A percentile compares a stretch with the other conserved stretches of the same genome.
These are phyloP conservation scores for Leptographium flavum DNA, from an alignment of 2,329 filamentous ascomycete species.

Conservation along the genomic window DNA sequence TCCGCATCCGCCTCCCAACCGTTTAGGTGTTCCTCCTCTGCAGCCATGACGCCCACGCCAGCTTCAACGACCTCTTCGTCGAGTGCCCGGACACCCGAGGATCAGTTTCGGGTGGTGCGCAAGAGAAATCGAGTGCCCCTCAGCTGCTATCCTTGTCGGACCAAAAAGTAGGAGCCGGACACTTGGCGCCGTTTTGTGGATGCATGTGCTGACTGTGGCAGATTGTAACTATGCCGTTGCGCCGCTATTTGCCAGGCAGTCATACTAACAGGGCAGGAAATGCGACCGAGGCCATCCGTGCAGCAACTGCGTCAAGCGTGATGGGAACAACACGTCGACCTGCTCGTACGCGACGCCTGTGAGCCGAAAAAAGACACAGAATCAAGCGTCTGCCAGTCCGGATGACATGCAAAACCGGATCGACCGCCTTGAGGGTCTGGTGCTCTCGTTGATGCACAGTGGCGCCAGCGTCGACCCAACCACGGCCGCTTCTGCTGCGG, in stretches of 20 bases:
- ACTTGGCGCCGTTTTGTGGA: background rate
- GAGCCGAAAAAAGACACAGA: slow-evolving; percentile 59
- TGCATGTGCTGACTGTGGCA: background rate
- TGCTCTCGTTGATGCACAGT: slow-evolving; percentile 87
- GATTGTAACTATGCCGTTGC: slow-evolving; percentile 7
- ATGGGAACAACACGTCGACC: slow-evolving; percentile 63
- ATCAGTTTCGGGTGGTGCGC: slow-evolving; percentile 74
- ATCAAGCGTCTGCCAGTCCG: slow-evolving; percentile 46
- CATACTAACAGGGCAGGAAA: slow-evolving; percentile 41
- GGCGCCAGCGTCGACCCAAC: slow-evolving; percentile 38
- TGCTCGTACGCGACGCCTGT: slow-evolving; percentile 71
- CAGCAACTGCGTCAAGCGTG: slow-evolving; percentile 87
- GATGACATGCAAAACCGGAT: slow-evolving; percentile 99
- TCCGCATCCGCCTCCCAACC: background rate
- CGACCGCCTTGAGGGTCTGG: slow-evolving; percentile 82
- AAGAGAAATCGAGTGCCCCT: slow-evolving; percentile 86
- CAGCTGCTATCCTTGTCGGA: slow-evolving; percentile 81
- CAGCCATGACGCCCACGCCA: slow-evolving; percentile 58
- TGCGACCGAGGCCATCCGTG: slow-evolving; percentile 86
- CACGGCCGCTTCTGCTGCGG: slow-evolving; percentile 13
- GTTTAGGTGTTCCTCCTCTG: background rate
- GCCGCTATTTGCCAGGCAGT: background rate
- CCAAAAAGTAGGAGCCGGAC: slow-evolving; percentile 55
- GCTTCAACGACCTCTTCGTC: slow-evolving; percentile 60
- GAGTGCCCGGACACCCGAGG: slow-evolving; percentile 65